Conservation (phyloP, 139 green algal species). For the Diplosphaera chodatii region DNA sequence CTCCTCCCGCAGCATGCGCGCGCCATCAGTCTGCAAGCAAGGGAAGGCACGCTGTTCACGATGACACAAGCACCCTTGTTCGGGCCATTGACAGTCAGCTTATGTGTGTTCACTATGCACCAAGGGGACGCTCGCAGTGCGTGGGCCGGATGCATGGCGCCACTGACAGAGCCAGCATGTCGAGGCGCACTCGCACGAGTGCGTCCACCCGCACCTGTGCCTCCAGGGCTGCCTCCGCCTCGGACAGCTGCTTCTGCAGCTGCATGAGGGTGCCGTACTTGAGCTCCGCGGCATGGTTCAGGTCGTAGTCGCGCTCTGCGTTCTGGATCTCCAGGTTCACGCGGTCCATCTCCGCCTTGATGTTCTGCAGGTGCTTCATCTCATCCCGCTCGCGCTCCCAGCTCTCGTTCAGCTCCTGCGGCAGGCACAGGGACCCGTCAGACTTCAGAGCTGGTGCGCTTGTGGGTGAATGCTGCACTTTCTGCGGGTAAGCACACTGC, state of each 20-base stretch:
- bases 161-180: too few relatives aligned
- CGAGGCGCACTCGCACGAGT: too few relatives aligned
- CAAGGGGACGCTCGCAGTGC: conserved; percentile 4
- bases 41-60: too few relatives aligned
- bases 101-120: too few relatives aligned
- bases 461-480: too few relatives aligned
- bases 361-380: background rate
- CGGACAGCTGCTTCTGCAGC: conserved; percentile 76
- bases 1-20: conserved; percentile 83
- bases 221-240: too few relatives aligned
- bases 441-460: too few relatives aligned
- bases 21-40: too few relatives aligned
- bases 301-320: conserved; percentile 89
- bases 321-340: conserved; percentile 66
- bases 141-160: too few relatives aligned
- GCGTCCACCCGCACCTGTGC: conserved; percentile 51
- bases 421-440: conserved; percentile 45
- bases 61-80: too few relatives aligned
- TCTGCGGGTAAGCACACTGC: too few relatives aligned
- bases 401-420: conserved; percentile 50
- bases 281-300: conserved; percentile 31
- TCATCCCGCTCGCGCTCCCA: conserved; percentile 63
- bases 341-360: conserved; percentile 86
- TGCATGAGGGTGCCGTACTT: conserved; percentile 46
- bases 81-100: too few relatives aligned